A percentile compares a stretch with the other conserved stretches of the same genome.
These are phyloP conservation scores for Uncinocarpus reesii DNA, from an alignment of 2,329 filamentous ascomycete species.

Conservation along the genomic window DNA sequence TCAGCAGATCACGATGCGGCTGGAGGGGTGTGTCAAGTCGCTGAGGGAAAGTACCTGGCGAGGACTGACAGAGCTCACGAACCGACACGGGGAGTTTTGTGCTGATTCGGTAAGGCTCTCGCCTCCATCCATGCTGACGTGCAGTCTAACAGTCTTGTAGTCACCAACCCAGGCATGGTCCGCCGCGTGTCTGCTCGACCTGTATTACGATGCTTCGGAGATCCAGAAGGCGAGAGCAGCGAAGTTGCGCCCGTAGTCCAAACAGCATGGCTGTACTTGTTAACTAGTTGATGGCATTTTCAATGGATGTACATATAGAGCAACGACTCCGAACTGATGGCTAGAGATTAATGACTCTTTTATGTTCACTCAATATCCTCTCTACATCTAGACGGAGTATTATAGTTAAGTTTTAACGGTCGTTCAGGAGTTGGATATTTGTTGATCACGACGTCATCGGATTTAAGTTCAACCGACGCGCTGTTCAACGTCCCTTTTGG, in stretches of 20 bases:
- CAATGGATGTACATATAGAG: too few species aligned
- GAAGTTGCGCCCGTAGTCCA: neutral
- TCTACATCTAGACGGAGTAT: too few species aligned
- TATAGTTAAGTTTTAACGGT: too few species aligned
- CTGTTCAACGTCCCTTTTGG: too few species aligned
- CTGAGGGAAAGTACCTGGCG: conserved; percentile 76
- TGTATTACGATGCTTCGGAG: conserved; percentile 73
- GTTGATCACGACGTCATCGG: too few species aligned
- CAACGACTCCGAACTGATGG: too few species aligned
- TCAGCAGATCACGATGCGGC: conserved; percentile 79
- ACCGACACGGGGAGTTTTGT: conserved; percentile 76
- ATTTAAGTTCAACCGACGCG: too few species aligned
- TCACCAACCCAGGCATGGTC: conserved; percentile 96
- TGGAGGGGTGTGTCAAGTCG: conserved; percentile 74
- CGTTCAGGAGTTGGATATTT: too few species aligned
- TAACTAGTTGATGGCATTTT: neutral
- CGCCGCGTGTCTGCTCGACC: conserved; percentile 81
- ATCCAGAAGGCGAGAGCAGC: conserved; percentile 6
- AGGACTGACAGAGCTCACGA: conserved; percentile 83
- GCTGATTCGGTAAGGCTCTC: conserved; percentile 64
- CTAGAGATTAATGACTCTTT: too few species aligned
- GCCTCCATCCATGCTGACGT: neutral
- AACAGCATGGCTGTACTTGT: neutral
- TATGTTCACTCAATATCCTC: too few species aligned
- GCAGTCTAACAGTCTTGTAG: conserved; percentile 34